Conservation (phyloP, 345 rosid species). For the Gossypium rotundifolium region DNA sequence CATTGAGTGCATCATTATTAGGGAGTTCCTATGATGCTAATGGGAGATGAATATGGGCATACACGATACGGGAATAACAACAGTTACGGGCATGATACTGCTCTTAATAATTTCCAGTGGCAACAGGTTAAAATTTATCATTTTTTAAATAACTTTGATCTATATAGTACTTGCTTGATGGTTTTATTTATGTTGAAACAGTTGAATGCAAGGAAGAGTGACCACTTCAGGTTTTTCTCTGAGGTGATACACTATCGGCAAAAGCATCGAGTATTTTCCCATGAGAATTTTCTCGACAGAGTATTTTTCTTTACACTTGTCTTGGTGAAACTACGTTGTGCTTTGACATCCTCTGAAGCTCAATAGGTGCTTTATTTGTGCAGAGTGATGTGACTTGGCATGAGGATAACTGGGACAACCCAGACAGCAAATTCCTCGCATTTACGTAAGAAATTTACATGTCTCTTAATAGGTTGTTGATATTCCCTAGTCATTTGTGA, state of each 20-base stretch:
- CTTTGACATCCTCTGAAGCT: conserved; percentile 6
- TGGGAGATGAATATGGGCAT: conserved; percentile 97
- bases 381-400: conserved; percentile 90
- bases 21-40: conserved; percentile 95
- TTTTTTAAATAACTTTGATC: not conserved
- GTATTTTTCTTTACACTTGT: conserved; percentile 32
- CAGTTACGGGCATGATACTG: conserved; percentile 85
- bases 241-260: conserved; percentile 61
- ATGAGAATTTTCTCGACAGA: conserved; percentile 53
- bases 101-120: conserved; percentile 86
- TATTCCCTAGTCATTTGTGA: not conserved
- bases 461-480: not conserved
- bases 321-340: conserved; percentile 1
- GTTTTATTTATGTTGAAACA: conserved; percentile 22
- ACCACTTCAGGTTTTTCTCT: conserved; percentile 79
- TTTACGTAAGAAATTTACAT: conserved; percentile 58
- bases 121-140: conserved; percentile 34
- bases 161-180: conserved; percentile 4
- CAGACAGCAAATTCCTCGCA: conserved; percentile 87
- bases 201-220: conserved; percentile 48
- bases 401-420: conserved; percentile 82
- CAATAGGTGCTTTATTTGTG: conserved; percentile 9
- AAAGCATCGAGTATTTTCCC: conserved; percentile 40
- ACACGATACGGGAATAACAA: conserved; percentile 89
- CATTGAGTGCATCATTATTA: conserved; percentile 21